Conservation (phyloP, 805 yeast genomes). For the Dipodascopsis uninucleata region DNA sequence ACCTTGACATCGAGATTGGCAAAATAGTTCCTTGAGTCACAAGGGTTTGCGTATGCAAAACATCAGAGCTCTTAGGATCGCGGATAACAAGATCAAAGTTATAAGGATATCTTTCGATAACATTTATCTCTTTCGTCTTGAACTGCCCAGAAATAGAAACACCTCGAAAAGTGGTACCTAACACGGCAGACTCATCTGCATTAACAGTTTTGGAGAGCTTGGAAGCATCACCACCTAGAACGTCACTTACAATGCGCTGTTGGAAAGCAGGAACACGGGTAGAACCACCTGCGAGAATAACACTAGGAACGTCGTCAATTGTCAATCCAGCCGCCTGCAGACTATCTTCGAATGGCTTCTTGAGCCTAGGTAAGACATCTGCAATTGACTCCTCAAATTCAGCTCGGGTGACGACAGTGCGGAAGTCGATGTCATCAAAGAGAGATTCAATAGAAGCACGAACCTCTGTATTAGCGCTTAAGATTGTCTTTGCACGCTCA, state of each 20-base stretch:
- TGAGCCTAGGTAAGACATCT: constrained; percentile 46
- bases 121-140: constrained; percentile 56
- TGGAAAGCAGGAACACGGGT: constrained; percentile 87
- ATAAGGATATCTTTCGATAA: constrained; percentile 54
- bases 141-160: constrained; percentile 66
- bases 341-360: constrained; percentile 54
- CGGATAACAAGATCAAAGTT: constrained; percentile 43
- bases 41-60: constrained; percentile 32
- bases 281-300: constrained; percentile 85
- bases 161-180: constrained; percentile 85
- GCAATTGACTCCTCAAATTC: constrained; percentile 64
- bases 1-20: constrained; percentile 35
- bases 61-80: constrained; percentile 30
- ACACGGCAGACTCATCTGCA: constrained; percentile 91
- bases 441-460: constrained; percentile 72
- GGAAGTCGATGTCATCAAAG: constrained; percentile 70
- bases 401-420: constrained; percentile 61
- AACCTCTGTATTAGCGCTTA: constrained; percentile 85
- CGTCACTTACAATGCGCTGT: constrained; percentile 38
- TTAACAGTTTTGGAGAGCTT: constrained; percentile 76
- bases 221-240: constrained; percentile 47
- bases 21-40: constrained; percentile 49
- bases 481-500: constrained; percentile 79
- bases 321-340: constrained; percentile 38
- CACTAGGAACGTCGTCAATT: constrained; percentile 49